phyloP scores from a whole-genome alignment of 495 filamentous ascomycete genomes.

The Penicillium steckii region DNA sequence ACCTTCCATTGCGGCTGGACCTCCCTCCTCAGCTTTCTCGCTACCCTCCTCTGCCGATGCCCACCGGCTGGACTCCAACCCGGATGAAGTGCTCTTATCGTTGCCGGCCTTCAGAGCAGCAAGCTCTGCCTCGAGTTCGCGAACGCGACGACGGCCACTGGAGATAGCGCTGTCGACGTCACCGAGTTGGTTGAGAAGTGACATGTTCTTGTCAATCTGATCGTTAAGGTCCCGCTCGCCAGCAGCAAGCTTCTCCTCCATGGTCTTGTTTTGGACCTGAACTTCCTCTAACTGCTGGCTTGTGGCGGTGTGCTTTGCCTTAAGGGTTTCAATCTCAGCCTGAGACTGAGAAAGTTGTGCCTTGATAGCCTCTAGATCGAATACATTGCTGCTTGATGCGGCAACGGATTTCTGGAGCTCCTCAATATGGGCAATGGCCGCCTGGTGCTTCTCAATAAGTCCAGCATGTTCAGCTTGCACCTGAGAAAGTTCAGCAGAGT shows the following conservation, averaged over 20 bases:
- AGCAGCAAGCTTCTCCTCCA: constrained; percentile 36
- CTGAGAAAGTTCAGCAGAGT: constrained; percentile 31
- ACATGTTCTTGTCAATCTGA: constrained; percentile 53
- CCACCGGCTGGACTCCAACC: constrained; percentile 44
- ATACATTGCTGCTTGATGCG: constrained; percentile 28
- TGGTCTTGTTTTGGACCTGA: constrained; percentile 28
- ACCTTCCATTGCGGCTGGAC: constrained; percentile 48
- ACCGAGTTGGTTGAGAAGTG: constrained; percentile 42
- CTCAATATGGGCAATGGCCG: constrained; percentile 23
- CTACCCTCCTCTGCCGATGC: constrained; percentile 32
- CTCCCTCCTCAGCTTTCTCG: constrained; percentile 32
- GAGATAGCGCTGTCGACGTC: constrained; percentile 42
- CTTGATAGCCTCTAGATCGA: constrained; percentile 34
- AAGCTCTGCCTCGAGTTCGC: constrained; percentile 48
- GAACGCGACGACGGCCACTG: constrained; percentile 38
- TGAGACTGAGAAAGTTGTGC: constrained; percentile 36
- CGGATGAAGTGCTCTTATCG: constrained; percentile 24
- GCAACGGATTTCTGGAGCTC: constrained; percentile 36
- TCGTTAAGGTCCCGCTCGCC: constrained; percentile 41
- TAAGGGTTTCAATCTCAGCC: constrained; percentile 33
- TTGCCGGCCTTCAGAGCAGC: constrained; percentile 36
- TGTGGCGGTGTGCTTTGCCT: constrained; percentile 30
- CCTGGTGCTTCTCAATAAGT: constrained; percentile 33
- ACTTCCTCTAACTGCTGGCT: constrained; percentile 33
- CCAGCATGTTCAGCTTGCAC: constrained; percentile 34